Conservation (phyloP, 2,329 filamentous ascomycete genomes). For the Claviceps sorghi region DNA sequence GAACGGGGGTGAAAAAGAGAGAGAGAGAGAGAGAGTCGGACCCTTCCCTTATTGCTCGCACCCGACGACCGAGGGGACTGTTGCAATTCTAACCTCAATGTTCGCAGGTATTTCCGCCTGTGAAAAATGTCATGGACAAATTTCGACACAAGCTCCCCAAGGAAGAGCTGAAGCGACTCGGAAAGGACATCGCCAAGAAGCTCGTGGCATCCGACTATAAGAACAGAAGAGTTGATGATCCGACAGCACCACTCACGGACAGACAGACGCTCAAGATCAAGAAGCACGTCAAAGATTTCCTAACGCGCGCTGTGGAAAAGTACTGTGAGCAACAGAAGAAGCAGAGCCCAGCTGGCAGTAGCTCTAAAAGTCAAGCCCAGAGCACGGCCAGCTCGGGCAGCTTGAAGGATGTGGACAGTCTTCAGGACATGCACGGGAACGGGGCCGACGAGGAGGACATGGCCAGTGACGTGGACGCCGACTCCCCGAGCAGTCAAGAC, state of each 20-base stretch:
- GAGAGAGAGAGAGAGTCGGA: too few relatives aligned
- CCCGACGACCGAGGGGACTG: too few relatives aligned
- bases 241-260: constrained; percentile 51
- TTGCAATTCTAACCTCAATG: neutral
- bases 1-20: too few relatives aligned
- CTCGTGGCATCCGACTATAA: constrained; percentile 87
- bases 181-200: constrained; percentile 65
- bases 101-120: constrained; percentile 60
- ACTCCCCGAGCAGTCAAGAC: constrained; percentile 28
- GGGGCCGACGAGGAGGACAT: constrained; percentile 8
- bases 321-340: constrained; percentile 53
- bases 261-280: constrained; percentile 75
- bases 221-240: constrained; percentile 71
- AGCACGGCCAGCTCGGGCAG: neutral
- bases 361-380: neutral
- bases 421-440: neutral
- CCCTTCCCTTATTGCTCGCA: too few relatives aligned
- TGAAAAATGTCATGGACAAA: constrained; percentile 75
- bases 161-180: constrained; percentile 52
- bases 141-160: constrained; percentile 77
- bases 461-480: constrained; percentile 23
- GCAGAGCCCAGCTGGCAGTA: constrained; percentile 16
- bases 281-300: constrained; percentile 68
- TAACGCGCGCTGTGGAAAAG: constrained; percentile 74
- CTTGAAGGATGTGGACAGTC: neutral